phyloP scores from a whole-genome alignment of 305 asterid genomes.

The Solanum hybrid region DNA sequence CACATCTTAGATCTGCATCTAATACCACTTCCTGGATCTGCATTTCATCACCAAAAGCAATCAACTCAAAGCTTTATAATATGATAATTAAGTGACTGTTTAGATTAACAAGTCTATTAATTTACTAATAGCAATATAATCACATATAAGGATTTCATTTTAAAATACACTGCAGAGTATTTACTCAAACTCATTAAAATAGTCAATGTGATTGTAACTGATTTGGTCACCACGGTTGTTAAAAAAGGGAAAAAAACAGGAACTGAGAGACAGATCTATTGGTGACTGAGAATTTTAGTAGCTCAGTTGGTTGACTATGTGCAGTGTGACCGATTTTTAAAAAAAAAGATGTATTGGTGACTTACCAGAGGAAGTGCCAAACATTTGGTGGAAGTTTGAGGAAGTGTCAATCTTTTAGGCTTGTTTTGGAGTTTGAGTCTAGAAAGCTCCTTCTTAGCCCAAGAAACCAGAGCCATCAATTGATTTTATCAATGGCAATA shows the following conservation, averaged over 20 bases:
- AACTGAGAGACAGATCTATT: background rate
- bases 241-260: background rate
- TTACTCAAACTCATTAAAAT: background rate
- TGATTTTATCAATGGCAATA: too few relatives aligned
- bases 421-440: too few relatives aligned
- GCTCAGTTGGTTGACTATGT: background rate
- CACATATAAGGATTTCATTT: background rate
- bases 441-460: too few relatives aligned
- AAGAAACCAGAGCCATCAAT: too few relatives aligned
- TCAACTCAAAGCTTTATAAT: background rate
- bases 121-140: background rate
- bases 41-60: background rate
- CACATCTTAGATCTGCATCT: constrained; percentile 25
- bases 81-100: background rate
- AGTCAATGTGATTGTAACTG: background rate
- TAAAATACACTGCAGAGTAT: background rate
- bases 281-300: background rate
- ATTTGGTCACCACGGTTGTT: background rate
- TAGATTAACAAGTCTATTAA: background rate
- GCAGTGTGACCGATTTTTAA: too few relatives aligned
- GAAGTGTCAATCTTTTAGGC: too few relatives aligned
- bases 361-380: too few relatives aligned
- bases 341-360: too few relatives aligned
- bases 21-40: constrained; percentile 17
- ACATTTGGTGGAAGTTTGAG: too few relatives aligned